phyloP scores from a whole-genome alignment of 371 early-diverging fungal genomes.

The Gilbertella persicaria region DNA sequence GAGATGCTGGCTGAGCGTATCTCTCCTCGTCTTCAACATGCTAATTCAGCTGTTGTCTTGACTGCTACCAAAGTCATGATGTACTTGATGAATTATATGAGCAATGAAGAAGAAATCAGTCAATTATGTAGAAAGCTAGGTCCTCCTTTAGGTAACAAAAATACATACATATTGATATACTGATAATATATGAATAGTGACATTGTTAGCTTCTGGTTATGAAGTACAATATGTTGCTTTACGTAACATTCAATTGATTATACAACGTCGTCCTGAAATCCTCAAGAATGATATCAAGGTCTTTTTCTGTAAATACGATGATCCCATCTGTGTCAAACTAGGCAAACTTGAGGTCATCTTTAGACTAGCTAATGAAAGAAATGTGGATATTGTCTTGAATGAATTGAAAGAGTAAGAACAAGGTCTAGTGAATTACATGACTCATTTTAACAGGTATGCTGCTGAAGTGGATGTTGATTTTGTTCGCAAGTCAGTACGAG shows the following conservation, averaged over 20 bases:
- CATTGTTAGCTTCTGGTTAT: conserved; percentile 82
- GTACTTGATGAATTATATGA: conserved; percentile 90
- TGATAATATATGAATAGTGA: conserved; percentile 53
- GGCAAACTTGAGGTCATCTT: conserved; percentile 92
- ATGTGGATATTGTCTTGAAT: conserved; percentile 80
- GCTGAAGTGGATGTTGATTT: conserved; percentile 95
- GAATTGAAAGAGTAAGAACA: conserved; percentile 89
- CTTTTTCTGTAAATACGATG: conserved; percentile 96
- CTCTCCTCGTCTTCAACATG: conserved; percentile 93
- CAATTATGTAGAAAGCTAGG: conserved; percentile 80
- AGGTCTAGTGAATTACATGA: background rate
- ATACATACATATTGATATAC: background rate
- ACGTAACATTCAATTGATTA: conserved; percentile 86
- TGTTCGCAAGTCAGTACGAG: conserved; percentile 91
- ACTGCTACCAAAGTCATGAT: conserved; percentile 87
- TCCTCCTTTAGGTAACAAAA: conserved; percentile 80
- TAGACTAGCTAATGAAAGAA: conserved; percentile 75
- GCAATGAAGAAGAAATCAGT: conserved; percentile 67
- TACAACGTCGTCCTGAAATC: conserved; percentile 82
- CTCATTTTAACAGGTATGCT: conserved; percentile 66
- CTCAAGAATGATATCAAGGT: conserved; percentile 86
- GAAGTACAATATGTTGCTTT: conserved; percentile 95
- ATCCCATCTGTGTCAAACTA: conserved; percentile 94
- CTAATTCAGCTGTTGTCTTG: conserved; percentile 95
- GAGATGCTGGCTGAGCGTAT: conserved; percentile 91